Evolutionary conservation across 257 asterid genomes (phyloP), one percentile per base, ranked within the genome.

Genomic region (Gentiana straminea): DNA sequence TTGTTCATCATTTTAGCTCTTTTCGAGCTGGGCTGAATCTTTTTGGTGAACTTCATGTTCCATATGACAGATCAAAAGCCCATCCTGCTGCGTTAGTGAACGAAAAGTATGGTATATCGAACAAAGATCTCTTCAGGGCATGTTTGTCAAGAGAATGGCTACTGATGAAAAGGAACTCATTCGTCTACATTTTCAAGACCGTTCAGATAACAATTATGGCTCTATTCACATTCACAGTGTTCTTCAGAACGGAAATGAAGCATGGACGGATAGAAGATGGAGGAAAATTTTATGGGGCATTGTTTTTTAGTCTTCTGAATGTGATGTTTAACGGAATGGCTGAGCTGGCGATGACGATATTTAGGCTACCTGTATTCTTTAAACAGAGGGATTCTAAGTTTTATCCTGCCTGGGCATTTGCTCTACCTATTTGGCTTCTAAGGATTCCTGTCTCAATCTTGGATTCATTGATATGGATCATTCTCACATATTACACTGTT

Each of bases 371-470:
- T 3, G 81, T 83, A 43, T 76, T 91, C 64, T 91, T 86, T 76
- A 91, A 87, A 79, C 98, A 91, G 43, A 70, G 98, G 54, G 96
- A 91, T 68, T 67, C 84, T 39, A 84, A 55, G 11, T 83, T 91
- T 70, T 91, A 79, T 54, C 98, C 98, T 0, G 79, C 95, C 63
- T 91, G 98, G 98, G 74, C 77, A 51, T 91, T 75, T 54, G 75
- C 98, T 54, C 70, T 91, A 33, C 98, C 98, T n/a, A 76, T 94
- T 46, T 87, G 96, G 95, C 64, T 87, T 52, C 76, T 91, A 76
- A 87, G 86, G 60, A 54, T 84, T 51, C 96, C 95, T 49, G 63
- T 81, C 45, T 73, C 98, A 7, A 52, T 91, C 49, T 12, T 79
- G 51, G 96, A 91, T 71, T 84, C 94, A 33, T 73, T 77, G 63